A percentile compares a stretch with the other conserved stretches of the same genome.
Evolutionary conservation across 1,139 yeast species (phyloP).

Genomic region (Diutina neorugosa): DNA sequence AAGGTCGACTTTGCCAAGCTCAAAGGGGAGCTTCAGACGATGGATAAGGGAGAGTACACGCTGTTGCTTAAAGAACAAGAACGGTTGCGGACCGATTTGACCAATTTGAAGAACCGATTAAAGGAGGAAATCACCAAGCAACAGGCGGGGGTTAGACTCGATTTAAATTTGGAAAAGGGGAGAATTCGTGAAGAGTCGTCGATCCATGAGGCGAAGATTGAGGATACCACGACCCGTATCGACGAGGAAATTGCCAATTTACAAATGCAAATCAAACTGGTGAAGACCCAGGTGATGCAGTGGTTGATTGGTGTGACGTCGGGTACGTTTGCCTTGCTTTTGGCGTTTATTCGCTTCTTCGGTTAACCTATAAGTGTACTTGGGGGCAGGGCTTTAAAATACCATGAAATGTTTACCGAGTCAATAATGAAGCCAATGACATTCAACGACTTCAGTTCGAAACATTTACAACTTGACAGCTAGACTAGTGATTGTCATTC

Average conservation of each 20-base stretch:
- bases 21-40: slow-evolving; percentile 78
- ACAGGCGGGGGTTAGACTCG: slow-evolving; percentile 82
- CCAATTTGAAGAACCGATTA: slow-evolving; percentile 70
- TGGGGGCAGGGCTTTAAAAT: background rate
- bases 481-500: no score
- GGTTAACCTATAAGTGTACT: slow-evolving; percentile 36
- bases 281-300: slow-evolving; percentile 92
- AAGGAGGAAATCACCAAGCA: slow-evolving; percentile 88
- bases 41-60: slow-evolving; percentile 80
- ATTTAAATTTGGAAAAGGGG: slow-evolving; percentile 87
- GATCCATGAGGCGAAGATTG: slow-evolving; percentile 82
- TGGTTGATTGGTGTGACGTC: slow-evolving; percentile 98
- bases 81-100: slow-evolving; percentile 70
- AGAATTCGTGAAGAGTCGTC: slow-evolving; percentile 90
- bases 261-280: slow-evolving; percentile 88
- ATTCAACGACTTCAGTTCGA: no score
- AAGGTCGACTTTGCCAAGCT: slow-evolving; percentile 92
- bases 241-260: slow-evolving; percentile 93
- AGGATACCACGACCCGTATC: slow-evolving; percentile 87
- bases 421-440: no score
- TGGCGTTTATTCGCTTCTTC: slow-evolving; percentile 80
- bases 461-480: no score
- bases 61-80: slow-evolving; percentile 82
- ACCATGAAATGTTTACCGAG: background rate
- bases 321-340: slow-evolving; percentile 88